Conservation (phyloP, 306 rosid species). For the Acacia acuminata region DNA sequence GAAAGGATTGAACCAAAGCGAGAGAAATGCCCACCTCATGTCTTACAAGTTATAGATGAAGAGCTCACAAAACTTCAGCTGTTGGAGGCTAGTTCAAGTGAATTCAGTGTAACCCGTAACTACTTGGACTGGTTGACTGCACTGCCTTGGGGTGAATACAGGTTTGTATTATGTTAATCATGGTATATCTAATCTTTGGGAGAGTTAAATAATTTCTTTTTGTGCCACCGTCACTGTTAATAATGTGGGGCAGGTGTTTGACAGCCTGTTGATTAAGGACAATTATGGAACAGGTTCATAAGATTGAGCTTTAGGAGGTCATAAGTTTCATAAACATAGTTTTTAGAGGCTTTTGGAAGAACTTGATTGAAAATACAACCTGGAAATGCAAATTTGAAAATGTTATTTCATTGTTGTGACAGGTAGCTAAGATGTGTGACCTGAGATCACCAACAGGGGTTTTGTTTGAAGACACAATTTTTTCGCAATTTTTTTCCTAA, state of each 20-base stretch:
- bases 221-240: background rate
- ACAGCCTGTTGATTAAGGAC: slow-evolving; percentile 9
- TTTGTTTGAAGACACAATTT: background rate
- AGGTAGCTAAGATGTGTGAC: background rate
- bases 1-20: slow-evolving; percentile 96
- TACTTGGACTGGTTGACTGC: slow-evolving; percentile 99
- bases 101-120: slow-evolving; percentile 96
- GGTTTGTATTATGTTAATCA: slow-evolving; percentile 49
- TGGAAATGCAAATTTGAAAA: background rate
- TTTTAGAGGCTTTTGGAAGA: slow-evolving; percentile 22
- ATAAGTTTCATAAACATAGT: background rate
- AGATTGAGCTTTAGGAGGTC: slow-evolving; percentile 14
- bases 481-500: background rate
- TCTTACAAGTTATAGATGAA: slow-evolving; percentile 95
- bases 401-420: background rate
- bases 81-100: slow-evolving; percentile 97
- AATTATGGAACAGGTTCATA: background rate
- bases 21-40: slow-evolving; percentile 90
- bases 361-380: background rate
- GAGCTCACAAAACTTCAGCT: slow-evolving; percentile 92
- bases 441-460: background rate
- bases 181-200: background rate
- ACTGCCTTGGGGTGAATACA: slow-evolving; percentile 97
- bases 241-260: slow-evolving; percentile 15
- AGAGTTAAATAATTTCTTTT: slow-evolving; percentile 13